phyloP scores from a whole-genome alignment of 1,139 yeast genomes.

The Trichomonascaceae sp. region DNA sequence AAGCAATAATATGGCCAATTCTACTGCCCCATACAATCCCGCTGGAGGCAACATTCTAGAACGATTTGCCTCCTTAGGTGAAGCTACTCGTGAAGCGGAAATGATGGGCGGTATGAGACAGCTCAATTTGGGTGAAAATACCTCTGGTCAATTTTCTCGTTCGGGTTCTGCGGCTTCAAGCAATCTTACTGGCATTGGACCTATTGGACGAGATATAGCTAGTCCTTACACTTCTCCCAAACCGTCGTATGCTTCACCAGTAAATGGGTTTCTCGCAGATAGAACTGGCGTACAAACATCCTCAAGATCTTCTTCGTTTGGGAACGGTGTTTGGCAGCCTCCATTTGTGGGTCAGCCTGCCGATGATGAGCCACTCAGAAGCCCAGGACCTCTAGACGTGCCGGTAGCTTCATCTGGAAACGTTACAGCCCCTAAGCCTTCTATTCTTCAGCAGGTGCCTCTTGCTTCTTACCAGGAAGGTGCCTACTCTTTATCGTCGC shows the following conservation, averaged over 20 bases:
- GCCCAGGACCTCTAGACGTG: conserved; percentile 1
- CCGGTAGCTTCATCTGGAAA: neutral
- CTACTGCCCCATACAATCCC: neutral
- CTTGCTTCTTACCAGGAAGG: neutral
- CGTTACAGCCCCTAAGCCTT: neutral
- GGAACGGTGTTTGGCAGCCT: conserved; percentile 9
- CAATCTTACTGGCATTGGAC: conserved; percentile 4
- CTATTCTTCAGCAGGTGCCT: neutral
- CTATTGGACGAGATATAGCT: neutral
- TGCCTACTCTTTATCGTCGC: neutral
- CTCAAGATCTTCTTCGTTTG: conserved; percentile 9
- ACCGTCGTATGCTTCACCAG: conserved; percentile 14
- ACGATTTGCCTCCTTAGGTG: conserved; percentile 69
- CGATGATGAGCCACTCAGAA: conserved; percentile 5
- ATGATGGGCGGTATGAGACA: conserved; percentile 29
- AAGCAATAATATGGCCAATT: neutral
- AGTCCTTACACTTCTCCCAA: conserved; percentile 23
- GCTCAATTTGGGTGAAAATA: conserved; percentile 7
- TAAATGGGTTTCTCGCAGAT: conserved; percentile 1
- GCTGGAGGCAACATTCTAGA: conserved; percentile 13
- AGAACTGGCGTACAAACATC: conserved; percentile 5
- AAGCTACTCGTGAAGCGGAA: conserved; percentile 73
- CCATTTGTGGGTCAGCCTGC: conserved; percentile 1
- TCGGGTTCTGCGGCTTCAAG: conserved; percentile 6
- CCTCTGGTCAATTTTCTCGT: neutral